phyloP scores from a whole-genome alignment of 83 land plant genomes.

The Diphasiastrum complanatum region DNA sequence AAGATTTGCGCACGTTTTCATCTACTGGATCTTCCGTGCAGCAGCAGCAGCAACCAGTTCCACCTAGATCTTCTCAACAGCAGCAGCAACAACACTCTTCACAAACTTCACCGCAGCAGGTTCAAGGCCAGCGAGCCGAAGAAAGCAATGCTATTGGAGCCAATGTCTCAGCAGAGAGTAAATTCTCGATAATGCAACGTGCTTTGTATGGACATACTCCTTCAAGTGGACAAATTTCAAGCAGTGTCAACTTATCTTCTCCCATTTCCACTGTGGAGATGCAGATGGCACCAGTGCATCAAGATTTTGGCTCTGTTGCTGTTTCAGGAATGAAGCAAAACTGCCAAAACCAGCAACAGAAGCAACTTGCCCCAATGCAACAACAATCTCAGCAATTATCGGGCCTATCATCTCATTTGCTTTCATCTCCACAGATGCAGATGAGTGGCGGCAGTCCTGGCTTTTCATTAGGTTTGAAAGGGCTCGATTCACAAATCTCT shows the following conservation, averaged over 20 bases:
- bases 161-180: conserved; percentile 17
- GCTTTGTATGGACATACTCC: neutral
- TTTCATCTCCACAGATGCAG: too few relatives aligned
- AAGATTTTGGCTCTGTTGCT: conserved; percentile 12
- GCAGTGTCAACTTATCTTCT: neutral
- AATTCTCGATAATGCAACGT: conserved; percentile 15
- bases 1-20: conserved; percentile 12
- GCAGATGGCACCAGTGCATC: neutral
- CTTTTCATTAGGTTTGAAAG: conserved; percentile 10
- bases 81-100: conserved; percentile 7
- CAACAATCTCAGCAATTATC: neutral
- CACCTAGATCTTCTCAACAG: neutral
- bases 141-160: conserved; percentile 10
- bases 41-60: conserved; percentile 1
- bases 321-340: conserved; percentile 5
- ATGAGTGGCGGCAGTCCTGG: neutral
- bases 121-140: conserved; percentile 3
- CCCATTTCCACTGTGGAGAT: neutral
- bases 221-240: neutral
- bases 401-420: neutral
- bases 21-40: conserved; percentile 7
- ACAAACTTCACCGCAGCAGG: conserved; percentile 6
- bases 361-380: neutral
- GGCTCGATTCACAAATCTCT: conserved; percentile 16
- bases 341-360: conserved; percentile 4